phyloP scores from a whole-genome alignment of 352 stramenopile species.

The Phytopythium mirpurense region DNA sequence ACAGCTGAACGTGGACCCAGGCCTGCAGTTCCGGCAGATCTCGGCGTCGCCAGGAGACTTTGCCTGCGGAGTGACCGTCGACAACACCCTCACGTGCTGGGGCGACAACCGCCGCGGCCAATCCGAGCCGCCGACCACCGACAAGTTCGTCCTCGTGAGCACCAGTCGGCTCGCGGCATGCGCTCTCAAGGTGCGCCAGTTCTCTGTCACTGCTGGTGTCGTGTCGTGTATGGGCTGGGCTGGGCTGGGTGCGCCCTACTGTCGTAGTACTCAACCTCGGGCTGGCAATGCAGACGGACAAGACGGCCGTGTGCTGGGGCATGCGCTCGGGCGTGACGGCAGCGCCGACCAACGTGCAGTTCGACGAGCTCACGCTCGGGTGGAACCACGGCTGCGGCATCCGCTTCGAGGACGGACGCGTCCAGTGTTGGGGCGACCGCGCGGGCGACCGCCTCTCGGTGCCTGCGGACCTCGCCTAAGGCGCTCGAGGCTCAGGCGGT shows the following conservation, averaged over 20 bases:
- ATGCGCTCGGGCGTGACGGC: constrained; percentile 62
- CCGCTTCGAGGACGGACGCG: constrained; percentile 48
- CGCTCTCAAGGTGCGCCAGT: constrained; percentile 41
- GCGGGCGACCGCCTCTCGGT: constrained; percentile 37
- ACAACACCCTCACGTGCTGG: constrained; percentile 60
- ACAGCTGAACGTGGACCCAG: constrained; percentile 35
- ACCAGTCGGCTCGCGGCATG: constrained; percentile 61
- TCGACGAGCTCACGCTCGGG: constrained; percentile 64
- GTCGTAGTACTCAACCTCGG: constrained; percentile 7
- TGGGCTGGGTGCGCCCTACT: too few species aligned
- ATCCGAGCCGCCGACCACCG: constrained; percentile 29
- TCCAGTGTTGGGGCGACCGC: constrained; percentile 66
- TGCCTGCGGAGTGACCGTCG: constrained; percentile 51
- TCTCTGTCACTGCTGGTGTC: background rate
- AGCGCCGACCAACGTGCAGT: constrained; percentile 38
- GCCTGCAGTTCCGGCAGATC: constrained; percentile 50
- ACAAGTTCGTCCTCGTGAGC: constrained; percentile 62
- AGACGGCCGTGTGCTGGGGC: constrained; percentile 60
- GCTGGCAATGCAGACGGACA: constrained; percentile 32
- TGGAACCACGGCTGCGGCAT: constrained; percentile 78
- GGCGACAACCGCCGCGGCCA: constrained; percentile 70
- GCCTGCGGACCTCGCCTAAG: constrained; percentile 15
- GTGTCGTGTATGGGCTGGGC: constrained; percentile 5
- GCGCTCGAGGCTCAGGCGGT: too few species aligned
- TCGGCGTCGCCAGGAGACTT: constrained; percentile 61